These are phyloP conservation scores for Sphaerobolus stellatus DNA, from an alignment of 1,284 basidiomycete species.

Conservation along the genomic window DNA sequence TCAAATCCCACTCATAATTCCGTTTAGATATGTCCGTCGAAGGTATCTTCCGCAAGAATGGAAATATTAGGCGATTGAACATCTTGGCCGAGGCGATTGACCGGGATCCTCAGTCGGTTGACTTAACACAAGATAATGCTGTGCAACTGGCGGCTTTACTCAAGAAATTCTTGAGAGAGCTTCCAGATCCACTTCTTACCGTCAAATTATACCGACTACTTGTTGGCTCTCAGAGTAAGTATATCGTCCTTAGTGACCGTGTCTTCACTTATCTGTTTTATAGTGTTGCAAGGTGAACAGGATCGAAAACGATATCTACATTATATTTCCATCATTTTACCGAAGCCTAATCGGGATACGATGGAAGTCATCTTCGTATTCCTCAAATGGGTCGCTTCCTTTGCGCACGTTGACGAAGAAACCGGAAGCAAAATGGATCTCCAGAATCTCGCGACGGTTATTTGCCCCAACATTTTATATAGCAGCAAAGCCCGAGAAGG, in stretches of 20 bases:
- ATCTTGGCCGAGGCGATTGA: conserved; percentile 92
- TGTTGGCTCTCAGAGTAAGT: conserved; percentile 85
- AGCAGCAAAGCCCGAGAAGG: conserved; percentile 86
- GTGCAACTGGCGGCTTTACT: conserved; percentile 96
- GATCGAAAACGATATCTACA: conserved; percentile 87
- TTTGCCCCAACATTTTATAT: conserved; percentile 92
- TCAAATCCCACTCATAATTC: conserved; percentile 10
- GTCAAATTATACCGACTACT: conserved; percentile 91
- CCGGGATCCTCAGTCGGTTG: conserved; percentile 86
- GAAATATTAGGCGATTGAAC: conserved; percentile 92
- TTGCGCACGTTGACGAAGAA: conserved; percentile 97
- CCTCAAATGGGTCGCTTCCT: conserved; percentile 98
- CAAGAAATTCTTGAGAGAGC: conserved; percentile 95
- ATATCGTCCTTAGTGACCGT: background rate
- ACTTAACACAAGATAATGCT: conserved; percentile 92
- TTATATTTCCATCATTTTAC: conserved; percentile 83
- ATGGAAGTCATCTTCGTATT: conserved; percentile 98
- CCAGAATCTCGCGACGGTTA: conserved; percentile 95
- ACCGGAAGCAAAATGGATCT: conserved; percentile 99
- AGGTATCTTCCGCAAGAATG: conserved; percentile 98
- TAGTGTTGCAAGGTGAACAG: conserved; percentile 73
- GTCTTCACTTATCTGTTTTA: conserved; percentile 12
- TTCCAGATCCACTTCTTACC: conserved; percentile 95
- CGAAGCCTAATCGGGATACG: conserved; percentile 93
- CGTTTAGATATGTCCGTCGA: conserved; percentile 92